Evolutionary conservation across 805 yeast species (phyloP).

Genomic region (Schizosaccharomyces japonicus): DNA sequence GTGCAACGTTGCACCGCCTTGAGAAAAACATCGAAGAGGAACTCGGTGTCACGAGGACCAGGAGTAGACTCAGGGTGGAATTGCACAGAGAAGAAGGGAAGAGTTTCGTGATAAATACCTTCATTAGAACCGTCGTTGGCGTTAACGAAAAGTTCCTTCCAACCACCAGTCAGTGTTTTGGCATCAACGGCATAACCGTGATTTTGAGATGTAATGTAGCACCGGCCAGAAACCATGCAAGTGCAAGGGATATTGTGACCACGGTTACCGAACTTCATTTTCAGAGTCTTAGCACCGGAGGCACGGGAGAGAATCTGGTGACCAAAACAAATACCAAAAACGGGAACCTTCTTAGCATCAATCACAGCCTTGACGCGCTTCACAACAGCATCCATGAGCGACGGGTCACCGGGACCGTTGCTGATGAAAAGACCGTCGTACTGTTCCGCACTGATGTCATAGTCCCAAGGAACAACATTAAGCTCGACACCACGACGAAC

Average conservation of each 20-base stretch:
- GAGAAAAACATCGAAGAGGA: conserved; percentile 80
- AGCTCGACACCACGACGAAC: conserved; percentile 89
- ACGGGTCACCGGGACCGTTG: conserved; percentile 99
- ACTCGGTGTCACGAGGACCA: conserved; percentile 97
- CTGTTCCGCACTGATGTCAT: conserved; percentile 48
- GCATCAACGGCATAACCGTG: conserved; percentile 96
- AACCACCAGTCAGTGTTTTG: conserved; percentile 45
- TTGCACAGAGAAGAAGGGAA: conserved; percentile 89
- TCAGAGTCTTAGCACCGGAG: conserved; percentile 75
- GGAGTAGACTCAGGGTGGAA: conserved; percentile 98
- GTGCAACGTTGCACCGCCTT: conserved; percentile 40
- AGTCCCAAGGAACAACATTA: conserved; percentile 86
- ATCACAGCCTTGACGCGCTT: conserved; percentile 34
- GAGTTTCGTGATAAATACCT: conserved; percentile 74
- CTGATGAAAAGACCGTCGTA: conserved; percentile 91
- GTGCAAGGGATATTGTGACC: conserved; percentile 97
- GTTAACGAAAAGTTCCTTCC: conserved; percentile 74
- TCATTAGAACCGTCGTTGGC: conserved; percentile 90
- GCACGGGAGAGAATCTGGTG: conserved; percentile 93
- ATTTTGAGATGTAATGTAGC: conserved; percentile 95
- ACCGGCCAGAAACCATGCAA: conserved; percentile 69
- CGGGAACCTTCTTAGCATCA: conserved; percentile 52
- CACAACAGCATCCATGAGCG: conserved; percentile 50
- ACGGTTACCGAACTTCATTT: conserved; percentile 93
- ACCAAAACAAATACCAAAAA: conserved; percentile 95